Evolutionary conservation across 345 rosid species (phyloP).

Genomic region (Acer saccharum): DNA sequence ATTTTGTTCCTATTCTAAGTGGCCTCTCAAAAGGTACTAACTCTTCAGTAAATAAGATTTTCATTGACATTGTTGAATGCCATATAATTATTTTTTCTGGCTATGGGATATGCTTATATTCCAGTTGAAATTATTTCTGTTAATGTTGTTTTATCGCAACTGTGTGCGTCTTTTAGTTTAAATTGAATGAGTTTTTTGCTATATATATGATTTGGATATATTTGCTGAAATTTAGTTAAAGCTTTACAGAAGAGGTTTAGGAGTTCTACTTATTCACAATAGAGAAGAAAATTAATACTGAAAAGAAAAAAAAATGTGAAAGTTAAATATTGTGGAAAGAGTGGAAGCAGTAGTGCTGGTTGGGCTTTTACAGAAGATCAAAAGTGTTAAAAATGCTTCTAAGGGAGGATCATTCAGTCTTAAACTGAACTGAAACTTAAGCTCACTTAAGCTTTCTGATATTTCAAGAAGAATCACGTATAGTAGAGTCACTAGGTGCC

Average conservation of each 20-base stretch:
- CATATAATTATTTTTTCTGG: background rate
- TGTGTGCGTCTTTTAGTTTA: background rate
- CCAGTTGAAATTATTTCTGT: background rate
- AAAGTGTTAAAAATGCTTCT: background rate
- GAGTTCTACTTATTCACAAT: background rate
- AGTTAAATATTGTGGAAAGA: background rate
- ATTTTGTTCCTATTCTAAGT: constrained; percentile 61
- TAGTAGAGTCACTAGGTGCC: background rate
- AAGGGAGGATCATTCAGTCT: background rate
- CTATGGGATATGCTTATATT: background rate
- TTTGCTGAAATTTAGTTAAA: background rate
- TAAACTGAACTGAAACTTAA: background rate
- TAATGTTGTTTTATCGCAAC: background rate
- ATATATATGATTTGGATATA: background rate
- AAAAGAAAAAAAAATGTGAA: background rate
- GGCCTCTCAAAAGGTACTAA: constrained; percentile 80
- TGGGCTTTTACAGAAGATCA: background rate
- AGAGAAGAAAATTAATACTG: background rate
- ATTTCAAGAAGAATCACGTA: background rate
- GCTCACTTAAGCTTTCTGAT: background rate
- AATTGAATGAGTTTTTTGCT: background rate
- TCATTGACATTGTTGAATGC: background rate
- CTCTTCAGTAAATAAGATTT: background rate
- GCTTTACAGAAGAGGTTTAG: background rate
- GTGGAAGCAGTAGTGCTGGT: background rate